phyloP scores from a whole-genome alignment of 2,329 filamentous ascomycete species.

The Aureobasidium sp. region DNA sequence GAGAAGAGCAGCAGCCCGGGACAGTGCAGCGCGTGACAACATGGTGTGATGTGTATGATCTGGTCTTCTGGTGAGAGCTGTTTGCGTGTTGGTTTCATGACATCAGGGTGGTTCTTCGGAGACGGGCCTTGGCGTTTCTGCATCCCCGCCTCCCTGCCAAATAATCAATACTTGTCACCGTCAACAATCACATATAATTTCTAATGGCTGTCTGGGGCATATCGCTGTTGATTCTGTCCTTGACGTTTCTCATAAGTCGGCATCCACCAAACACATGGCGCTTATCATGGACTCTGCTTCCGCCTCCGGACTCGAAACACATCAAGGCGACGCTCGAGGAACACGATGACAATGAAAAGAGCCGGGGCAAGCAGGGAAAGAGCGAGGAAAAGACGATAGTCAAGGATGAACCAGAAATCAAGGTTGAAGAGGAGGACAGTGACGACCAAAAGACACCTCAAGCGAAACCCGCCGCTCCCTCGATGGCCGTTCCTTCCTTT shows the following conservation, averaged over 20 bases:
- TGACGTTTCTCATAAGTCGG: slow-evolving; percentile 32
- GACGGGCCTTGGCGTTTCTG: not conserved
- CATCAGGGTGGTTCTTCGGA: slow-evolving; percentile 9
- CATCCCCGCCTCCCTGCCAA: not conserved
- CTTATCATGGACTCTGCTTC: slow-evolving; percentile 20
- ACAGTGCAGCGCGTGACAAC: slow-evolving; percentile 12
- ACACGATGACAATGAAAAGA: not conserved
- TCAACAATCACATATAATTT: no score
- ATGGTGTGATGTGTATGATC: not conserved
- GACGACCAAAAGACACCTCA: slow-evolving; percentile 23
- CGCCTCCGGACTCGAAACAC: not conserved
- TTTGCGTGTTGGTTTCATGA: not conserved
- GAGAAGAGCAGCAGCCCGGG: slow-evolving; percentile 15
- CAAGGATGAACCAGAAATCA: not conserved
- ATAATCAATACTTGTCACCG: no score
- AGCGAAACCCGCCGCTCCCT: slow-evolving; percentile 15
- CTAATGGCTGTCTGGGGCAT: slow-evolving; percentile 36
- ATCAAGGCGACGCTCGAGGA: not conserved
- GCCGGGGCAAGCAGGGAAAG: not conserved
- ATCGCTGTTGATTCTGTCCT: slow-evolving; percentile 30
- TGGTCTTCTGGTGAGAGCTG: no score
- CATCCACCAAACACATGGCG: slow-evolving; percentile 30
- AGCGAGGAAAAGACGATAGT: not conserved
- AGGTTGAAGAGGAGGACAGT: not conserved
- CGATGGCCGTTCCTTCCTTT: slow-evolving; percentile 16